Evolutionary conservation across 1,284 basidiomycete genomes (phyloP), one percentile per base, ranked within the genome.

Genomic region (Boletus smithii): DNA sequence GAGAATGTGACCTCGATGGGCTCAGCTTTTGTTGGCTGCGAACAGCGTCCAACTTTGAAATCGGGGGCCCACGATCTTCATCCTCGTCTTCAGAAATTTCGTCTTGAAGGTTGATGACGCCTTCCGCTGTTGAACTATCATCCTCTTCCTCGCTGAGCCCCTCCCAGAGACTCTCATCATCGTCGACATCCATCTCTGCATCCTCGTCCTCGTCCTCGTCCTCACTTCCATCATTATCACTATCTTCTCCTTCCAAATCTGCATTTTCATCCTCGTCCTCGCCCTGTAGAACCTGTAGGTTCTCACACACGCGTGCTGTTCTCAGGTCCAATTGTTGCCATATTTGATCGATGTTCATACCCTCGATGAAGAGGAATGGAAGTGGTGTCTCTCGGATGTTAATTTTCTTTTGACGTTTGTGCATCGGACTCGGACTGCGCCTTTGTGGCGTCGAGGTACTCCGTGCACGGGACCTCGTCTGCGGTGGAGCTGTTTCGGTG

Each of bases 251-350:
- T 24, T 51, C 53, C 8, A 26, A 51, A 53, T 51, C 6, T 34
- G 10, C 42, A 3, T 51, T 48, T 49, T 42, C 56, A 17, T 58
- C 61, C 26, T 64, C 66, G 16, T 58, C 63, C 26, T 58, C 60
- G 46, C 57, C 59, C 23, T 61, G 68, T 31, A 67, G 67, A 70
- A 35, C 73, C 74, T 57, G 75, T 36, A 91, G 69, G 51, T 85
- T 74, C 43, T 79, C 74, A 53, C 86, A 88, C 20, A 90, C 67
- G 44, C 73, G 79, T 54, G 81, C 78, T 22, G 83, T 71, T 39
- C 88, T 75, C 40, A 95, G 72, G 62, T 97, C 94, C 43, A 95
- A 68, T 68, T 97, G 95, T 39, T 86, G 83, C 95, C 95, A 99
- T 22, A 98, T 73, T 67, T 97, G 94, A 49, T 91, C 89, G 18